Evolutionary conservation across 805 yeast species (phyloP).

Genomic region (Wickerhamiella musiphila): DNA sequence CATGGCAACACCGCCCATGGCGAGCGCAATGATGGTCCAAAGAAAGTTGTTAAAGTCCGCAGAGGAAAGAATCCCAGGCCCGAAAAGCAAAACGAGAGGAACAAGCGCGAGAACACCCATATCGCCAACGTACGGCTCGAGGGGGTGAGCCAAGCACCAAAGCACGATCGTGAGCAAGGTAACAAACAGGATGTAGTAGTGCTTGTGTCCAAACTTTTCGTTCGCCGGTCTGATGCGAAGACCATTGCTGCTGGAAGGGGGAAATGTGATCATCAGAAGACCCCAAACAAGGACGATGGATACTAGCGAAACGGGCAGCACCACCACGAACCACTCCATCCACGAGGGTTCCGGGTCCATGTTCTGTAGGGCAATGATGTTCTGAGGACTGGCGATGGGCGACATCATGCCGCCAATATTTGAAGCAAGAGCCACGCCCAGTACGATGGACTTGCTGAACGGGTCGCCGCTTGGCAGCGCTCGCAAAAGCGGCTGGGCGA

Average conservation of each 20-base stretch:
- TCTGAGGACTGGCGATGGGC: slow-evolving; percentile 94
- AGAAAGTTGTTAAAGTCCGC: slow-evolving; percentile 92
- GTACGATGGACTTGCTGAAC: slow-evolving; percentile 65
- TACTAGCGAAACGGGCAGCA: slow-evolving; percentile 60
- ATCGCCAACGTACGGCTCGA: slow-evolving; percentile 67
- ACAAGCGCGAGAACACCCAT: slow-evolving; percentile 92
- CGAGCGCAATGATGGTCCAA: slow-evolving; percentile 89
- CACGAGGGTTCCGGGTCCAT: slow-evolving; percentile 77
- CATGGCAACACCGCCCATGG: slow-evolving; percentile 95
- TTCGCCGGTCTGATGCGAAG: slow-evolving; percentile 38
- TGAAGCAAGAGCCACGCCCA: slow-evolving; percentile 86
- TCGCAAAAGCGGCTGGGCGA: slow-evolving; percentile 76
- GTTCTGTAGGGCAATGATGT: slow-evolving; percentile 71
- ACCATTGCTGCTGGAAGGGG: slow-evolving; percentile 29
- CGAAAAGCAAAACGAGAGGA: slow-evolving; percentile 83
- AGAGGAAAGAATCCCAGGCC: slow-evolving; percentile 68
- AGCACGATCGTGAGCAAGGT: slow-evolving; percentile 56
- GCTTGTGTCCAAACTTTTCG: slow-evolving; percentile 54
- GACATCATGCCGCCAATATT: slow-evolving; percentile 95
- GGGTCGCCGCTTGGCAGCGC: slow-evolving; percentile 64
- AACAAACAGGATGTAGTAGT: slow-evolving; percentile 56
- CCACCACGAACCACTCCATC: slow-evolving; percentile 85
- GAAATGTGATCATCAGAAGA: slow-evolving; percentile 46
- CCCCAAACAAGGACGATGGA: slow-evolving; percentile 57
- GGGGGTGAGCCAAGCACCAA: slow-evolving; percentile 77